A percentile compares a stretch with the other conserved stretches of the same genome.
Conservation (phyloP, 768 basidiomycete species). For the Tricholoma matsutake region DNA sequence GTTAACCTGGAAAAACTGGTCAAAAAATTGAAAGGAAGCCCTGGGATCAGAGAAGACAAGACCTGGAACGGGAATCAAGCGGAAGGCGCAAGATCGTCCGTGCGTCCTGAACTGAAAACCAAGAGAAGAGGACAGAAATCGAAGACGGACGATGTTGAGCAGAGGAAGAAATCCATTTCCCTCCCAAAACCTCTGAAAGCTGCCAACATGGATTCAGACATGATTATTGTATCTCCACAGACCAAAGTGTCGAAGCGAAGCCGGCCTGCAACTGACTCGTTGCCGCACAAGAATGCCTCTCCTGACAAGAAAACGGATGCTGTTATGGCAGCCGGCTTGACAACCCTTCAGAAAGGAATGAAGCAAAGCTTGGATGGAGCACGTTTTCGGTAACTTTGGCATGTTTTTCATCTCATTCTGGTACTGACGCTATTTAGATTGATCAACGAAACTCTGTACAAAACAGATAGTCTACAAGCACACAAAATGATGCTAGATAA, state of each 20-base stretch:
- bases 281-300: neutral
- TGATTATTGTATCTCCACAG: neutral
- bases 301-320: slow-evolving; percentile 1
- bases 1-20: slow-evolving; percentile 63
- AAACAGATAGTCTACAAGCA: slow-evolving; percentile 73
- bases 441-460: slow-evolving; percentile 93
- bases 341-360: slow-evolving; percentile 73
- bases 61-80: slow-evolving; percentile 6
- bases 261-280: neutral
- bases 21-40: slow-evolving; percentile 36
- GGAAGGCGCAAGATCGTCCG: slow-evolving; percentile 15
- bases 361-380: slow-evolving; percentile 81
- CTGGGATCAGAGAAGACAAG: slow-evolving; percentile 14
- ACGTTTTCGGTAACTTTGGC: slow-evolving; percentile 68
- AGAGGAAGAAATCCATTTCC: slow-evolving; percentile 20
- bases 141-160: slow-evolving; percentile 15
- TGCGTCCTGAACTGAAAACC: slow-evolving; percentile 9
- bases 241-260: slow-evolving; percentile 16
- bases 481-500: slow-evolving; percentile 82
- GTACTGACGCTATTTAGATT: slow-evolving; percentile 43
- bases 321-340: slow-evolving; percentile 38
- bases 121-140: slow-evolving; percentile 21
- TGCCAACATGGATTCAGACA: slow-evolving; percentile 3
- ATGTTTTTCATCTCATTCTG: neutral
- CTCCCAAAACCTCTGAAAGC: slow-evolving; percentile 17